Evolutionary conservation across 1,284 basidiomycete species (phyloP).

Genomic region (Leccinum solheimii): DNA sequence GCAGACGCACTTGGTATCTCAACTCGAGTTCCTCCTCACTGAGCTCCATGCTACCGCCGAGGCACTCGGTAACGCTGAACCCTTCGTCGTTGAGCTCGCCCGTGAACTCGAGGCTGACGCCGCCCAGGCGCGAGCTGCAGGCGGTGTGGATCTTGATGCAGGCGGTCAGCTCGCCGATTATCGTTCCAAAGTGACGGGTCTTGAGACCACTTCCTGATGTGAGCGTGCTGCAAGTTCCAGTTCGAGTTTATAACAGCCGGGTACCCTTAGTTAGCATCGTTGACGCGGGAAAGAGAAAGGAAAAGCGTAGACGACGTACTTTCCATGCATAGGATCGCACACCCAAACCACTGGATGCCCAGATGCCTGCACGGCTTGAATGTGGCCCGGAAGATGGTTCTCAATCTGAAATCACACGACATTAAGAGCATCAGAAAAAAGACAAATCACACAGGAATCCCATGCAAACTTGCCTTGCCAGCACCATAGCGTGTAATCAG

Average conservation of each 20-base stretch:
- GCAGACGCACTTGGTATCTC: constrained; percentile 63
- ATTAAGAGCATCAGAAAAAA: not conserved
- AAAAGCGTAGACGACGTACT: constrained; percentile 51
- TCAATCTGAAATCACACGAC: constrained; percentile 57
- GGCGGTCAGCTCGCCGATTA: constrained; percentile 84
- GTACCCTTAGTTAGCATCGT: not conserved
- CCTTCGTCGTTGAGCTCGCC: constrained; percentile 93
- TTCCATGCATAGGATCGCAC: constrained; percentile 98
- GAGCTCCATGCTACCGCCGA: constrained; percentile 82
- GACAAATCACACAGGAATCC: not conserved
- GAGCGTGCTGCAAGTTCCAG: constrained; percentile 59
- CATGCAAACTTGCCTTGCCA: constrained; percentile 56
- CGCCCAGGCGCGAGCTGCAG: constrained; percentile 77
- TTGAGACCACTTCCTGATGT: constrained; percentile 79
- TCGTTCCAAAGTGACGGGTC: constrained; percentile 89
- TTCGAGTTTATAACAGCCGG: not conserved
- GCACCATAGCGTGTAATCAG: constrained; percentile 95
- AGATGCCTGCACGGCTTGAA: constrained; percentile 79
- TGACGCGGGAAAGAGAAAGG: not conserved
- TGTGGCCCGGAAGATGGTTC: constrained; percentile 76
- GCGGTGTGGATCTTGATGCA: constrained; percentile 80
- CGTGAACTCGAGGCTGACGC: constrained; percentile 96
- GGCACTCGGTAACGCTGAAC: constrained; percentile 86
- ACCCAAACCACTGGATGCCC: constrained; percentile 91
- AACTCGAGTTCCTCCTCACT: constrained; percentile 70